These are phyloP conservation scores for Umbelopsis sp. DNA, from an alignment of 192 early-diverging fungal genomes.

Conservation along the genomic window DNA sequence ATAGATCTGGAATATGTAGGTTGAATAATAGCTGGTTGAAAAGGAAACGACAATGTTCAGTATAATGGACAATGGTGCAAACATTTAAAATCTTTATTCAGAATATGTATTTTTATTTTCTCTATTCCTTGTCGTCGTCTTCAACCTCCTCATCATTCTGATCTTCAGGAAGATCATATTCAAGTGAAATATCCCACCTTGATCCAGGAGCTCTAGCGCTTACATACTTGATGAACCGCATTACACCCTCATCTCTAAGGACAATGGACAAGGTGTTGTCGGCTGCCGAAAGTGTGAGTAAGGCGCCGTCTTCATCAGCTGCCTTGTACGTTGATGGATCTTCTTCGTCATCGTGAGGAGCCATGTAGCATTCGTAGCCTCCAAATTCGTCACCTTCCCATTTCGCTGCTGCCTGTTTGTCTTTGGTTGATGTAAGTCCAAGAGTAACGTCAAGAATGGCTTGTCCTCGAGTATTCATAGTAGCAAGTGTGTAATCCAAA, in stretches of 20 bases:
- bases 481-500: conserved; percentile 80
- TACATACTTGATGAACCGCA: conserved; percentile 86
- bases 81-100: too few species aligned
- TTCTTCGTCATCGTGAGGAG: conserved; percentile 62
- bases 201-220: conserved; percentile 66
- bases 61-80: not conserved
- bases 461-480: conserved; percentile 47
- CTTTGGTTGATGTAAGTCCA: conserved; percentile 48
- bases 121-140: conserved; percentile 16
- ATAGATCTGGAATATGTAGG: too few species aligned
- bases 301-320: conserved; percentile 63
- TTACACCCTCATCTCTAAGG: conserved; percentile 73
- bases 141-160: conserved; percentile 30
- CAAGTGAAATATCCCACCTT: conserved; percentile 80
- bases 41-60: not conserved
- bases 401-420: conserved; percentile 24
- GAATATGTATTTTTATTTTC: too few species aligned
- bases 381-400: conserved; percentile 70
- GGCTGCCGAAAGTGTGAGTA: conserved; percentile 67
- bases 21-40: too few species aligned
- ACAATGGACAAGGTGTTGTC: conserved; percentile 70
- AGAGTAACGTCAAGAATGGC: conserved; percentile 69
- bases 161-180: conserved; percentile 56
- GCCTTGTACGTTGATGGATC: conserved; percentile 72
- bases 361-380: conserved; percentile 80